Conservation (phyloP, 2,329 filamentous ascomycete species). For the Seiridium unicorne region DNA sequence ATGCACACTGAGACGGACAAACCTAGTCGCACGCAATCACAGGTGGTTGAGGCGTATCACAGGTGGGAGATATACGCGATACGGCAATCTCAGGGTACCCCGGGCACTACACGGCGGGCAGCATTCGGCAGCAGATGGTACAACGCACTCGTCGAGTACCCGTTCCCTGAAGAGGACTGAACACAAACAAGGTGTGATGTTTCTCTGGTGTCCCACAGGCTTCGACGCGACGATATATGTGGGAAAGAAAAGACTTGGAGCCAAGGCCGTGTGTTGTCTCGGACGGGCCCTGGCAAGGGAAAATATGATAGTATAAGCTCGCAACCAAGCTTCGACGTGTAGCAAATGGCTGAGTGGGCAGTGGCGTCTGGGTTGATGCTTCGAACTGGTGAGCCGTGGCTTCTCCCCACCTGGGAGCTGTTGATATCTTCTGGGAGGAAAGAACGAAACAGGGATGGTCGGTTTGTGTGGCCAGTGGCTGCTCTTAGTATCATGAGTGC, state of each 20-base stretch:
- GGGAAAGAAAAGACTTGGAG: background rate
- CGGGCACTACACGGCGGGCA: constrained; percentile 18
- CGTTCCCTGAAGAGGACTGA: background rate
- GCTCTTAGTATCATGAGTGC: background rate
- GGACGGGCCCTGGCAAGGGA: background rate
- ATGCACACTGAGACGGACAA: background rate
- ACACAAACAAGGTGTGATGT: constrained; percentile 6
- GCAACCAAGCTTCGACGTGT: background rate
- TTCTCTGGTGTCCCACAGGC: constrained; percentile 4
- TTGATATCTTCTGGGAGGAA: background rate
- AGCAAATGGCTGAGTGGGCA: background rate
- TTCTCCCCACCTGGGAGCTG: background rate
- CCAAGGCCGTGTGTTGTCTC: background rate
- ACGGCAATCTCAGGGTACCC: constrained; percentile 18
- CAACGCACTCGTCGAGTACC: constrained; percentile 2
- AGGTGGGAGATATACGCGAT: constrained; percentile 14
- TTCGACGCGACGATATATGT: background rate
- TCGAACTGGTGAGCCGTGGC: background rate
- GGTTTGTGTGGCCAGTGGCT: too few relatives aligned
- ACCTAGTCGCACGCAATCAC: background rate
- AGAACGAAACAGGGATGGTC: background rate
- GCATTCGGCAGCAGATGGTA: constrained; percentile 9
- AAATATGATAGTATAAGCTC: background rate
- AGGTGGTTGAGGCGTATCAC: constrained; percentile 13
- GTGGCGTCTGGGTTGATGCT: constrained; percentile 2